Conservation (phyloP, 2,329 filamentous ascomycete genomes). For the Orbilia javanica region DNA sequence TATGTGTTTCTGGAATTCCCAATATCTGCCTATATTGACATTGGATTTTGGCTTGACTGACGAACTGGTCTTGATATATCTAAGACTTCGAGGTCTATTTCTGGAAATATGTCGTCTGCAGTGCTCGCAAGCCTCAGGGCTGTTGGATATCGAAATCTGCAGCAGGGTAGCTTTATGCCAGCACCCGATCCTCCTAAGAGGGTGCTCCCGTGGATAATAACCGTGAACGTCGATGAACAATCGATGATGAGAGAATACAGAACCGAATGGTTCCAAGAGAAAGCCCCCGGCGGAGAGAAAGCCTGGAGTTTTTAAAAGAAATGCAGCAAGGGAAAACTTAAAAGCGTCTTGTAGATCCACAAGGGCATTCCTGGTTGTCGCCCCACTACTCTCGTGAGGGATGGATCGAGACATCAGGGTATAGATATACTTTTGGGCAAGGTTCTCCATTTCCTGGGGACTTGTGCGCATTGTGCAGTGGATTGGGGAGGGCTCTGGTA, state of each 20-base stretch:
- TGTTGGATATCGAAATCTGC: constrained; percentile 22
- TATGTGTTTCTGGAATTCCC: not conserved
- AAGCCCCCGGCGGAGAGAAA: constrained; percentile 49
- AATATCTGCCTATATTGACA: constrained; percentile 5
- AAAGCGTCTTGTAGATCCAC: constrained; percentile 53
- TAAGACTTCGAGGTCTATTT: constrained; percentile 15
- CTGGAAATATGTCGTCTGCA: not conserved
- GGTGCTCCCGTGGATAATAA: constrained; percentile 16
- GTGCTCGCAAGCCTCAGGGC: not conserved
- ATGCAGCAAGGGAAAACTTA: constrained; percentile 47
- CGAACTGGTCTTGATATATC: constrained; percentile 13
- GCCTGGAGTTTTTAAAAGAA: constrained; percentile 38
- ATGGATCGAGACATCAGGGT: constrained; percentile 50
- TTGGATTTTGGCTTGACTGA: constrained; percentile 9
- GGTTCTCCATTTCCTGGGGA: constrained; percentile 35
- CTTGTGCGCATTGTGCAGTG: constrained; percentile 14
- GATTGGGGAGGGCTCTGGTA: constrained; percentile 20
- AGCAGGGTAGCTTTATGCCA: constrained; percentile 16
- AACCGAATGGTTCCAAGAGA: constrained; percentile 15
- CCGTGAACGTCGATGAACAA: constrained; percentile 15
- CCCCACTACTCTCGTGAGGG: constrained; percentile 38
- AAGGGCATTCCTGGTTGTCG: constrained; percentile 40
- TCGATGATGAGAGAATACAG: constrained; percentile 18
- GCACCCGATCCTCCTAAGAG: constrained; percentile 37
- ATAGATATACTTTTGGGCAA: constrained; percentile 58